A percentile compares a stretch with the other conserved stretches of the same genome.
Conservation (phyloP, 306 rosid genomes). For the Psophocarpus tetragonolobus region DNA sequence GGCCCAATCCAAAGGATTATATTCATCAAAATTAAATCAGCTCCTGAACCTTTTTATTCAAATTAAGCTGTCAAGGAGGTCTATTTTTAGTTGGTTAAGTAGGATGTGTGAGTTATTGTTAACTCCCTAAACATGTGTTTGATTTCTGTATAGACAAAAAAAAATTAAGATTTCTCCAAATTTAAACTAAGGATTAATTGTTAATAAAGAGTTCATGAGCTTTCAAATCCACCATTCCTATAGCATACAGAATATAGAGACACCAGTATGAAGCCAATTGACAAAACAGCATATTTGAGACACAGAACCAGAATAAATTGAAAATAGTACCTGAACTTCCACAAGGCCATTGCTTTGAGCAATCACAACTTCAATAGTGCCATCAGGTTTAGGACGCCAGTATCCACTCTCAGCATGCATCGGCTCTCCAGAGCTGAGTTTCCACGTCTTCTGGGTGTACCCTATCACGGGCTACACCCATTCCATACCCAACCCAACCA, state of each 20-base stretch:
- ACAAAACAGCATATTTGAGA: neutral
- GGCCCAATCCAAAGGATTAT: neutral
- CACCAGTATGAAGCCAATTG: neutral
- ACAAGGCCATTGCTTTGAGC: slow-evolving; percentile 88
- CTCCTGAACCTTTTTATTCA: neutral
- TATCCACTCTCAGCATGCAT: slow-evolving; percentile 90
- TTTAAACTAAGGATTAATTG: neutral
- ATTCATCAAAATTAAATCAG: neutral
- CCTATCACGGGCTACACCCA: slow-evolving; percentile 70
- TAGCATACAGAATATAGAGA: neutral
- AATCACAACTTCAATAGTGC: slow-evolving; percentile 74
- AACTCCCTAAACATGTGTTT: too few relatives aligned
- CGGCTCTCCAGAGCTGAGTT: slow-evolving; percentile 69
- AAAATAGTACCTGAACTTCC: slow-evolving; percentile 72
- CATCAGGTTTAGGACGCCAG: slow-evolving; percentile 85
- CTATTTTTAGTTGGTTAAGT: too few relatives aligned
- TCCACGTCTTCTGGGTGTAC: slow-evolving; percentile 87
- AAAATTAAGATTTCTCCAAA: slow-evolving; percentile 6
- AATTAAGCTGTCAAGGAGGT: neutral
- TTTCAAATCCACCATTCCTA: neutral
- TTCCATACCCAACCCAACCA: slow-evolving; percentile 16
- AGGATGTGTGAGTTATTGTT: too few relatives aligned
- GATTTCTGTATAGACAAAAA: too few relatives aligned
- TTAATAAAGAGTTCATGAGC: neutral
- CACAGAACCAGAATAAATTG: neutral